A percentile compares a stretch with the other conserved stretches of the same genome.
These are phyloP conservation scores for Candida awuae DNA, from an alignment of 805 yeast genomes.

Conservation along the genomic window DNA sequence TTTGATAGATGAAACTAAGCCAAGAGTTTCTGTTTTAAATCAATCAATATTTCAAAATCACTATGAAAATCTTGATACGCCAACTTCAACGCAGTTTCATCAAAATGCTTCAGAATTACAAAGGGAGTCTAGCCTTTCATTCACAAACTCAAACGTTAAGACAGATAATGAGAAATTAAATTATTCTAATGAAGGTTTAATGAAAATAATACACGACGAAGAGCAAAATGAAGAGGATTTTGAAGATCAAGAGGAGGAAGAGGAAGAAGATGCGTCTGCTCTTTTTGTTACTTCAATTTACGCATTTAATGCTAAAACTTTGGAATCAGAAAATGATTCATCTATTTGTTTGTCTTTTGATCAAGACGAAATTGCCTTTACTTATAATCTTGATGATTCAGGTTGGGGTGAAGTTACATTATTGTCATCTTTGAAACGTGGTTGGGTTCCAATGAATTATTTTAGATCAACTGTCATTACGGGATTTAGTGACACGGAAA, in stretches of 20 bases:
- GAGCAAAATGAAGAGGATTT: background rate
- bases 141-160: background rate
- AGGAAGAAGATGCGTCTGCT: slow-evolving; percentile 29
- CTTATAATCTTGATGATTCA: slow-evolving; percentile 68
- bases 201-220: no score
- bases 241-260: slow-evolving; percentile 10
- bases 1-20: slow-evolving; percentile 9
- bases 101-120: background rate
- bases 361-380: slow-evolving; percentile 64
- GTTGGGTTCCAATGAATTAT: slow-evolving; percentile 85
- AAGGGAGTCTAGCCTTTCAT: background rate
- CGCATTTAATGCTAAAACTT: slow-evolving; percentile 33
- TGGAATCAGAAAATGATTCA: slow-evolving; percentile 58
- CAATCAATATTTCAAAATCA: slow-evolving; percentile 20
- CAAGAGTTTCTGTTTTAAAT: slow-evolving; percentile 24
- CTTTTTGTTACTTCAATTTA: slow-evolving; percentile 30
- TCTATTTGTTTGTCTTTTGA: slow-evolving; percentile 68
- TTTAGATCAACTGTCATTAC: slow-evolving; percentile 37
- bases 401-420: slow-evolving; percentile 87
- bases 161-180: background rate
- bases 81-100: background rate
- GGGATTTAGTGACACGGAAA: slow-evolving; percentile 14
- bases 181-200: no score
- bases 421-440: slow-evolving; percentile 52
- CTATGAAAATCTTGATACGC: slow-evolving; percentile 6